Evolutionary conservation across 2,329 filamentous ascomycete genomes (phyloP).

Genomic region (Bipolaris zeicola): DNA sequence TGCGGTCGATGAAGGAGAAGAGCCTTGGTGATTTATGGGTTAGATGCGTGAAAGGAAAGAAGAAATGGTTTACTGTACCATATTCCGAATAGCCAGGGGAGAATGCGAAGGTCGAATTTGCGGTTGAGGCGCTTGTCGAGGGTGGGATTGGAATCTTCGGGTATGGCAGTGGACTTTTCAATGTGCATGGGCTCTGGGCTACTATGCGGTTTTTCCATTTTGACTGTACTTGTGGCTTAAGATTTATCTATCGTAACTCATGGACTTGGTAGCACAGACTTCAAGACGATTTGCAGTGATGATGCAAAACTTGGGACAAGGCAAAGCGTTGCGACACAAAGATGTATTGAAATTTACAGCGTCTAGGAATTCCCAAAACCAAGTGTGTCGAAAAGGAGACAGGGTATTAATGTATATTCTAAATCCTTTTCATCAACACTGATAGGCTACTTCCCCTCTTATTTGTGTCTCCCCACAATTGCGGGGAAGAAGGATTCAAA

Average conservation of each 20-base stretch:
- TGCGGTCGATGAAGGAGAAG: conserved; percentile 56
- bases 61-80: conserved; percentile 32
- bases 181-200: conserved; percentile 1
- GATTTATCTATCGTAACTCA: neutral
- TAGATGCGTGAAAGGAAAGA: neutral
- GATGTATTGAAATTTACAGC: neutral
- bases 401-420: neutral
- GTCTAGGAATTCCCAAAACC: neutral
- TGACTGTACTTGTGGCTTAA: neutral
- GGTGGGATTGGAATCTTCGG: conserved; percentile 3
- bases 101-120: conserved; percentile 52
- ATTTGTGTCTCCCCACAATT: neutral
- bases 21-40: conserved; percentile 25
- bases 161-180: conserved; percentile 3
- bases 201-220: conserved; percentile 3
- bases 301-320: neutral
- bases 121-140: conserved; percentile 47
- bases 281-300: neutral
- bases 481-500: conserved; percentile 4
- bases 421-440: neutral
- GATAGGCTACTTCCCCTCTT: conserved; percentile 2
- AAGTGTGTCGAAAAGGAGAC: neutral
- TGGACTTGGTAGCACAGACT: neutral
- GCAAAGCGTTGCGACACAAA: neutral
- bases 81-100: conserved; percentile 55